Percentiles rank a stretch among this genome's conserved stretches.
Conservation (phyloP, 352 stramenopile genomes). For the Globisporangium barbulae region DNA sequence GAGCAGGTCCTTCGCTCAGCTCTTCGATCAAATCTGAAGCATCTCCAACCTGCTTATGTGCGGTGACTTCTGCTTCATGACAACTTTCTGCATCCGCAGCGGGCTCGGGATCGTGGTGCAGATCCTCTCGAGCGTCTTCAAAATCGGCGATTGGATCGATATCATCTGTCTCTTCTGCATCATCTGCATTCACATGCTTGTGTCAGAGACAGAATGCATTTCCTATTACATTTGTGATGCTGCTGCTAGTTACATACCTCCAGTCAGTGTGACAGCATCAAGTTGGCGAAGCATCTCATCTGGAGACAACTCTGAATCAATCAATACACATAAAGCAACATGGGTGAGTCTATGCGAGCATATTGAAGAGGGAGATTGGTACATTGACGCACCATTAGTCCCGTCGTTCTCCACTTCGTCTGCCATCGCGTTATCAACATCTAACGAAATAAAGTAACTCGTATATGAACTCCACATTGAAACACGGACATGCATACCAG, state of each 20-base stretch:
- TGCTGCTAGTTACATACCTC: background rate
- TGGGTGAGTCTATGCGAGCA: no score
- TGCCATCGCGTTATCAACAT: background rate
- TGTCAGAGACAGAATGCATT: background rate
- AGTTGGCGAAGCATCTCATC: constrained; percentile 39
- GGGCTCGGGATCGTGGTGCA: background rate
- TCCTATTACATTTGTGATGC: background rate
- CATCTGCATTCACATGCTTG: background rate
- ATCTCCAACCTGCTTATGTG: background rate
- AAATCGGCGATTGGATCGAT: background rate
- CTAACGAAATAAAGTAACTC: background rate
- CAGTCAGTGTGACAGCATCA: constrained; percentile 18
- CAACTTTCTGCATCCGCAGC: background rate
- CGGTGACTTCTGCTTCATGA: background rate
- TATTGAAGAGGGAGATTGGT: background rate
- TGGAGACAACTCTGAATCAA: constrained; percentile 15
- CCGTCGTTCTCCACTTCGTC: background rate
- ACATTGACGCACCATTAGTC: background rate
- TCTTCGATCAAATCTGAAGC: background rate
- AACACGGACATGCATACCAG: background rate
- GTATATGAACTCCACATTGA: background rate
- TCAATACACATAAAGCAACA: background rate
- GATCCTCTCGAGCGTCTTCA: constrained; percentile 8
- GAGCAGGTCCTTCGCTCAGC: background rate
- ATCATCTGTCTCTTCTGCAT: constrained; percentile 6